phyloP scores from a whole-genome alignment of 129 eudicot species.

The Lactuca sativa region DNA sequence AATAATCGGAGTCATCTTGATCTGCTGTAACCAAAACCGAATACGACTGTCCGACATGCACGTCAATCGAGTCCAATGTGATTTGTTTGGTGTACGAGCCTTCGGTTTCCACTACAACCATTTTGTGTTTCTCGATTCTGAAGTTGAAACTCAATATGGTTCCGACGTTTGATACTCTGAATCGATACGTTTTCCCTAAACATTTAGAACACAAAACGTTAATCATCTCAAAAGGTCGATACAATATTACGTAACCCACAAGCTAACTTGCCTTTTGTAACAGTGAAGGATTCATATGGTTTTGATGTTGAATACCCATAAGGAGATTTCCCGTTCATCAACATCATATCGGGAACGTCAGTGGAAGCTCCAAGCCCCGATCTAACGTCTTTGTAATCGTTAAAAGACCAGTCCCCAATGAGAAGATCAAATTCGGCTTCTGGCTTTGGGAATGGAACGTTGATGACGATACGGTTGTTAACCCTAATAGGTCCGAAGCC shows the following conservation, averaged over 20 bases:
- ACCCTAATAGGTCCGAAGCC: constrained; percentile 76
- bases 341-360: constrained; percentile 48
- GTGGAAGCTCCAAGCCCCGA: constrained; percentile 18
- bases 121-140: constrained; percentile 59
- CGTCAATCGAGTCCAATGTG: constrained; percentile 63
- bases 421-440: constrained; percentile 85
- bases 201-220: not conserved
- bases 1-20: constrained; percentile 65
- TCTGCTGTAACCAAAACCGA: constrained; percentile 65
- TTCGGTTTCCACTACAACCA: constrained; percentile 79
- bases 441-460: constrained; percentile 75
- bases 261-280: constrained; percentile 48
- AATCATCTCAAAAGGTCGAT: not conserved
- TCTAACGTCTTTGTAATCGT: constrained; percentile 46
- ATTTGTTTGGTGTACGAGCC: constrained; percentile 85
- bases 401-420: constrained; percentile 58
- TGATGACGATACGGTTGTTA: constrained; percentile 65
- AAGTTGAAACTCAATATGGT: constrained; percentile 60
- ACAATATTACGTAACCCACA: not conserved
- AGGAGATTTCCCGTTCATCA: constrained; percentile 76
- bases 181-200: constrained; percentile 66
- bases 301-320: constrained; percentile 32
- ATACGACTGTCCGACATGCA: constrained; percentile 75
- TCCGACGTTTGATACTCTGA: constrained; percentile 66
- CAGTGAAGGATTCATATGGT: constrained; percentile 49